A percentile compares a stretch with the other conserved stretches of the same genome.
These are phyloP conservation scores for Planoprotostelium fungivorum DNA, from an alignment of 78 protist genomes.

Conservation along the genomic window DNA sequence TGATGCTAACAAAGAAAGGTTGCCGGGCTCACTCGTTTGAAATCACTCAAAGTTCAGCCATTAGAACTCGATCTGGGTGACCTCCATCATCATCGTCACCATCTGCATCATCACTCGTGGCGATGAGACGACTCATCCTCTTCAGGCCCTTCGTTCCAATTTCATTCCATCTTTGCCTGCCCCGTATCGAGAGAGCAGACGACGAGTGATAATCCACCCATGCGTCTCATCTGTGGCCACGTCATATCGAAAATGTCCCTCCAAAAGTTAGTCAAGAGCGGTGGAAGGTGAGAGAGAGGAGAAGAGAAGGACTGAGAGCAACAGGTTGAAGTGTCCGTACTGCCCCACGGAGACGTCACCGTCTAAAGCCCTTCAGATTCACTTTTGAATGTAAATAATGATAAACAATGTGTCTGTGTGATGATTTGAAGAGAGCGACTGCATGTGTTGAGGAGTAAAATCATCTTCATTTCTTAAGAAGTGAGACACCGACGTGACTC, in stretches of 20 bases:
- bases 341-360: not conserved
- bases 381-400: no score
- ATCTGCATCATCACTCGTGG: not conserved
- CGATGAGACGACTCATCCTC: not conserved
- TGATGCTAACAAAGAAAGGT: no score
- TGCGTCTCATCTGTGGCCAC: conserved; percentile 78
- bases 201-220: conserved; percentile 74
- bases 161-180: conserved; percentile 77
- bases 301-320: not conserved
- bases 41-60: conserved; percentile 32
- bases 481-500: no score
- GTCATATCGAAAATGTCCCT: conserved; percentile 43
- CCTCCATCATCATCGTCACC: conserved; percentile 22
- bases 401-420: no score
- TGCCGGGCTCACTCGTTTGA: conserved; percentile 23
- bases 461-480: no score
- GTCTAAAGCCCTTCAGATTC: not conserved
- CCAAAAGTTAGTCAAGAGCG: conserved; percentile 43
- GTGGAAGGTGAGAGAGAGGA: not conserved
- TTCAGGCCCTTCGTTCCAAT: conserved; percentile 10
- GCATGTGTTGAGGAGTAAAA: no score
- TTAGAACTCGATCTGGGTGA: conserved; percentile 36
- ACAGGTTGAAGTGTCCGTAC: not conserved
- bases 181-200: conserved; percentile 81
- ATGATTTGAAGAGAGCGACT: no score